Conservation (phyloP, 169 alveolate genomes). For the Eimeria maxima region DNA sequence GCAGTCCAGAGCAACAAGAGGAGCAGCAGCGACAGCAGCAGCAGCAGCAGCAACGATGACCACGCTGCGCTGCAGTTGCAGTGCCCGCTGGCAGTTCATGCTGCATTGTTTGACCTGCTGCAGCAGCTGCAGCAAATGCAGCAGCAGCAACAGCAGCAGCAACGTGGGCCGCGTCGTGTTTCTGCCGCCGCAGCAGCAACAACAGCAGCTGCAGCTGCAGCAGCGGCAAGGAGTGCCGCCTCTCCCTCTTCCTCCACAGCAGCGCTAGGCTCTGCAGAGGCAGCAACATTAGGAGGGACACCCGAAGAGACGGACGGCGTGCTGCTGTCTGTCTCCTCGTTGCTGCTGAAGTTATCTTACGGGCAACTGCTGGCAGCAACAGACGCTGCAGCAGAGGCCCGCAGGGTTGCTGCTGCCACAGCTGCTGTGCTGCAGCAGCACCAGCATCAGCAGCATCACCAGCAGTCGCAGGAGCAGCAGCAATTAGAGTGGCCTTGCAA, state of each 20-base stretch:
- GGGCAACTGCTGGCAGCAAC: slow-evolving; percentile 56
- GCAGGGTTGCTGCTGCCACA: slow-evolving; percentile 55
- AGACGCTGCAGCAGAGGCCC: slow-evolving; percentile 50
- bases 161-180: slow-evolving; percentile 7
- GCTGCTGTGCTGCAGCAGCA: slow-evolving; percentile 28
- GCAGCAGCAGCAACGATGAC: slow-evolving; percentile 12
- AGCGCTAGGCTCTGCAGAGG: neutral
- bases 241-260: slow-evolving; percentile 48
- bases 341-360: neutral
- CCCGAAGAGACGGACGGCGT: neutral
- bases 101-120: slow-evolving; percentile 36
- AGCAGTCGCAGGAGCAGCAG: slow-evolving; percentile 29
- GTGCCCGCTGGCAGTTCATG: slow-evolving; percentile 2
- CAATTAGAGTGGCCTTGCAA: neutral
- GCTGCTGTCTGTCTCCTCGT: slow-evolving; percentile 13
- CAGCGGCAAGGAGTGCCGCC: slow-evolving; percentile 25
- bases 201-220: slow-evolving; percentile 1
- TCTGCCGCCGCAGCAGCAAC: neutral
- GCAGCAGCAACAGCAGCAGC: slow-evolving; percentile 51
- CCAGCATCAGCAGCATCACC: slow-evolving; percentile 18
- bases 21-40: neutral
- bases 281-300: neutral
- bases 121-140: slow-evolving; percentile 14
- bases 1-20: neutral
- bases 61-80: slow-evolving; percentile 1